Evolutionary conservation across 2,329 filamentous ascomycete species (phyloP), one percentile per base, ranked within the genome.

Genomic region (Phialocephala sp.): DNA sequence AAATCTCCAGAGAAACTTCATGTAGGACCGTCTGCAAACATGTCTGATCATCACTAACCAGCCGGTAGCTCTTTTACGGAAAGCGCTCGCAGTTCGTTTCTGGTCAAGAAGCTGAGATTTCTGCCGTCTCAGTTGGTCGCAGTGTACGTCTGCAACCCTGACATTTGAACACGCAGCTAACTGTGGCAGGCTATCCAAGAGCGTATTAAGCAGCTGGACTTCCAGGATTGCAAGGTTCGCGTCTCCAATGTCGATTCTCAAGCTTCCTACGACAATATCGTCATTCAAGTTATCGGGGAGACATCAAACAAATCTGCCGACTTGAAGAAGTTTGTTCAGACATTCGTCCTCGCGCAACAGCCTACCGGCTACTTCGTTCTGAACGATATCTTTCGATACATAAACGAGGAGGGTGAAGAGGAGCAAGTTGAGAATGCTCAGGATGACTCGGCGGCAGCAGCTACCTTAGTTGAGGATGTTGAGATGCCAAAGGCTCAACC

Each of bases 211-310:
- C 84, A 90, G 71, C 89, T 98, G 70, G 91, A 96, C 72, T 97
- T 97, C 84, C 92, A 97, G 79, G 93, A 98, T 79, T 96, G 92
- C 88, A 99, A 99, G 83, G 94, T 99, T 76, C 93, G 95, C 77
- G 92, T 99, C 73, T 91, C 94, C 79, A 99, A 99, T 76, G 95
- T 99, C 76, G 95, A 99, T 80, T 94, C 94, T 20, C 94, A 99
- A 81, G 90, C 91, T 69, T 97, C 94, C 11, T 91, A 89, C 78
- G 89, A 94, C 68, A 96, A 94, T 82, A 98, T 99, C 73, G 89
- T 99, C 74, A 96, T 99, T 75, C 94, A 97, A 80, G 95, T 98
- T 74, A 97, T 99, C 77, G 95, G 95, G 71, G 94, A 98, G 81
- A 96, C 95, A 75, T 97, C 94, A 75, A 97, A 97, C 87, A 96